Percentiles rank a stretch among this genome's conserved stretches.
phyloP scores from a whole-genome alignment of 2,329 filamentous ascomycete species.

The Xylariaceae sp. region DNA sequence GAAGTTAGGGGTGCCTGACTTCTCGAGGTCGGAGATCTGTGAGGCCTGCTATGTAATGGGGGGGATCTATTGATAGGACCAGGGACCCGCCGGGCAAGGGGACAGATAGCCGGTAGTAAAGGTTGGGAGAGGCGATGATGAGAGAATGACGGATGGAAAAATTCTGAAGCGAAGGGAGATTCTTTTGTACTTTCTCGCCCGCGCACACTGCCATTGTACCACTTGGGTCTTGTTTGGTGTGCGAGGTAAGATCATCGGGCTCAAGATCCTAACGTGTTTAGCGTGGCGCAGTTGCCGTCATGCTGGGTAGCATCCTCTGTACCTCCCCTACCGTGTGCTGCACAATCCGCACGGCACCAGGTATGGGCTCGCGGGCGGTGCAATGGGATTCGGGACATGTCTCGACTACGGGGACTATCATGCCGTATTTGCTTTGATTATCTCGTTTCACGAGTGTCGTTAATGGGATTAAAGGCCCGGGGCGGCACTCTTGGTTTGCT shows the following conservation, averaged over 20 bases:
- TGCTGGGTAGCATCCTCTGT: too few species aligned
- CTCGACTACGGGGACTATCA: too few species aligned
- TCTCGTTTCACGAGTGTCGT: too few species aligned
- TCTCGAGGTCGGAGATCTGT: background rate
- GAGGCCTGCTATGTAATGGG: background rate
- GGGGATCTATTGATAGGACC: background rate
- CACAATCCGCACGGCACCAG: background rate
- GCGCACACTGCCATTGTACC: background rate
- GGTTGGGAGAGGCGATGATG: slow-evolving; percentile 8
- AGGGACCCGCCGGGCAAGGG: background rate
- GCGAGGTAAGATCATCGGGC: slow-evolving; percentile 7
- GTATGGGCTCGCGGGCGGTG: background rate
- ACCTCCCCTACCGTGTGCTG: too few species aligned
- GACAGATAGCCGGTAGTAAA: background rate
- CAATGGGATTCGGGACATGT: background rate
- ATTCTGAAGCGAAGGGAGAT: slow-evolving; percentile 17
- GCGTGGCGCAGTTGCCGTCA: slow-evolving; percentile 27
- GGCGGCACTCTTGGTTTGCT: too few species aligned
- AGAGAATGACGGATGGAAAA: background rate
- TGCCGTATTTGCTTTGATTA: too few species aligned
- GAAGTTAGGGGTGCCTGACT: background rate
- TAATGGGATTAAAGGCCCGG: too few species aligned
- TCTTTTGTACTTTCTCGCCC: slow-evolving; percentile 26
- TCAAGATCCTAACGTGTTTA: slow-evolving; percentile 21
- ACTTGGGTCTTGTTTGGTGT: background rate